phyloP scores from a whole-genome alignment of 202 grass and related monocot species.

The Saccharum hybrid region DNA sequence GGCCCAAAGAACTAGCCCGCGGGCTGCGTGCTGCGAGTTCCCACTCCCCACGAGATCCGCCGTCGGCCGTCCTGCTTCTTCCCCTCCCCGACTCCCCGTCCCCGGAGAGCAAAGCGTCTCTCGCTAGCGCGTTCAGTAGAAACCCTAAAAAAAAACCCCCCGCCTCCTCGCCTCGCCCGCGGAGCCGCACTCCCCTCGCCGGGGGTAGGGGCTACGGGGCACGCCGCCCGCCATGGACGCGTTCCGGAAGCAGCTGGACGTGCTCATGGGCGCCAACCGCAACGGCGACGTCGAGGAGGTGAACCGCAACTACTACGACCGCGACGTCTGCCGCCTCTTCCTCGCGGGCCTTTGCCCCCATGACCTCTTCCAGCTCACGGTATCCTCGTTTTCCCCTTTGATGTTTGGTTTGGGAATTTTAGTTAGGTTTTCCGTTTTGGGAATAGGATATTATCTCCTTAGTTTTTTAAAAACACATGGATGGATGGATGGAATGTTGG shows the following conservation, averaged over 20 bases:
- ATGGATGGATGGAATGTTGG: background rate
- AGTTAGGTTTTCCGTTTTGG: conserved; percentile 1
- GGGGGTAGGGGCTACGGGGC: background rate
- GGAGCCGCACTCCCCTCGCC: background rate
- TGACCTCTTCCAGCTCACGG: conserved; percentile 98
- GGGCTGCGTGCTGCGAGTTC: background rate
- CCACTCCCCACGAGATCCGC: background rate
- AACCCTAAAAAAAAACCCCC: conserved; percentile 48
- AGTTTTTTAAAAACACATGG: background rate
- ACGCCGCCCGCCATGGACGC: conserved; percentile 62
- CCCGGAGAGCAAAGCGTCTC: background rate
- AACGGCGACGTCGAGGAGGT: conserved; percentile 94
- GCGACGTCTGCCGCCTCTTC: conserved; percentile 95
- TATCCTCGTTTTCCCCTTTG: background rate
- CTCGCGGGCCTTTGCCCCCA: conserved; percentile 90
- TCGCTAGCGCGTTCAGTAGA: conserved; percentile 1
- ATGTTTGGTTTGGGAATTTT: background rate
- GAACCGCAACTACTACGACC: conserved; percentile 92
- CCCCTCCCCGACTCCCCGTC: no score
- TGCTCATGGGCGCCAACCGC: conserved; percentile 95
- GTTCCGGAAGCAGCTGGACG: conserved; percentile 92
- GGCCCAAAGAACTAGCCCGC: background rate
- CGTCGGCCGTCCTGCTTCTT: background rate
- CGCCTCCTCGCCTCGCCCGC: background rate
- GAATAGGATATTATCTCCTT: background rate